These are phyloP conservation scores for Carallia brachiata DNA, from an alignment of 345 rosid genomes.

Conservation along the genomic window DNA sequence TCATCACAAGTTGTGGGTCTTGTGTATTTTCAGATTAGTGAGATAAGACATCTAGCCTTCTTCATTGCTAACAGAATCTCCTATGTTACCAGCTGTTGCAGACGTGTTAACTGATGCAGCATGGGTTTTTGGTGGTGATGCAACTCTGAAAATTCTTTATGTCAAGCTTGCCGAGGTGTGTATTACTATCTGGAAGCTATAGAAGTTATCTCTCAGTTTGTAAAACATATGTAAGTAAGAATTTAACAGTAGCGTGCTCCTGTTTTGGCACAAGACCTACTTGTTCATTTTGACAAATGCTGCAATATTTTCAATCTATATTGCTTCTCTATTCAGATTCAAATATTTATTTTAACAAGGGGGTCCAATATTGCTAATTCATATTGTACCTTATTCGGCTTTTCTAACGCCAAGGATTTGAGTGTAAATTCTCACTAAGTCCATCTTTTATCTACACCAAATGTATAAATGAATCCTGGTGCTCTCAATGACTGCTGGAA, in stretches of 20 bases:
- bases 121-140: conserved; percentile 86
- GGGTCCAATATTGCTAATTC: no score
- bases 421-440: neutral
- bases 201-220: neutral
- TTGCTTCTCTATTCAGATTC: no score
- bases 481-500: neutral
- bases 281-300: neutral
- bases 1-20: neutral
- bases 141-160: conserved; percentile 75
- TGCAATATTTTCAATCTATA: no score
- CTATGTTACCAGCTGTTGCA: conserved; percentile 80
- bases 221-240: neutral
- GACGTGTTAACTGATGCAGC: conserved; percentile 94
- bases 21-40: neutral
- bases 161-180: conserved; percentile 85
- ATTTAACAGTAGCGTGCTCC: neutral
- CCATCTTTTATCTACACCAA: neutral
- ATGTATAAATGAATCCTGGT: neutral
- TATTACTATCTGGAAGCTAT: conserved; percentile 11
- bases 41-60: conserved; percentile 7
- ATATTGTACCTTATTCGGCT: neutral
- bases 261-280: neutral
- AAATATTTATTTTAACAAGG: no score
- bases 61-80: conserved; percentile 38
- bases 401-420: neutral